Base-by-base conservation (phyloP, 768 basidiomycete genomes). In the Tubosaeta sp. region DNA sequence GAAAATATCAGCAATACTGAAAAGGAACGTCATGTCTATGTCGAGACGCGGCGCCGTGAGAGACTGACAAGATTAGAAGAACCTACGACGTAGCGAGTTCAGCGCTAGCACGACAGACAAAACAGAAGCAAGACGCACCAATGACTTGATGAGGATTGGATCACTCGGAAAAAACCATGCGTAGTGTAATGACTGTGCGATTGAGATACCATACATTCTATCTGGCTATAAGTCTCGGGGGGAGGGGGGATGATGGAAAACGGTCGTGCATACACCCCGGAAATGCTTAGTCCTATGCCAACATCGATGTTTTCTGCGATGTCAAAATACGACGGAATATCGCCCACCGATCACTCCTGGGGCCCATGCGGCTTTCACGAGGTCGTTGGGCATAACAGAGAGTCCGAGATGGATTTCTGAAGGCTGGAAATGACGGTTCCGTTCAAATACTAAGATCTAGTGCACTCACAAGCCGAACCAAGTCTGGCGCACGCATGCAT, bases 401-500 rank as follows among this genome's bases (percentile, higher is more conserved):
- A 29, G 27, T 29, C 17, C 12, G 16, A 14, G 29, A 14, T 32
- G 31, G 22, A 32, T 11, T 5, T 12, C 11, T 27, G n/a, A 48
- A 3, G 16, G 25, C 31, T 49, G 47, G 9, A 27, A 31, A n/a
- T 9, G 17, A 9, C 27, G 16, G 16, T 13, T 1, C 2, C n/a
- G n/a, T n/a, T n/a, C n/a, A n/a, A n/a, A n/a, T n/a, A n/a, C n/a
- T n/a, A n/a, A n/a, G 61, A 37, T 67, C 68, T 13, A 69, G 66
- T 26, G 60, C 68, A 11, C 64, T 70, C 14, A 58, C 59, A 4
- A 46, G 55, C 45, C 66, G 60, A 25, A 47, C 55, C 48, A 61
- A 46, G 42, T 53, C 46, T 19, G 38, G 45, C 25, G 12, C 33
- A 6, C 50, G 46, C 34, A 14, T 48, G 16, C 59, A 50, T 26